These are phyloP conservation scores for Solanum etuberosum DNA, from an alignment of 257 asterid genomes.

Conservation along the genomic window DNA sequence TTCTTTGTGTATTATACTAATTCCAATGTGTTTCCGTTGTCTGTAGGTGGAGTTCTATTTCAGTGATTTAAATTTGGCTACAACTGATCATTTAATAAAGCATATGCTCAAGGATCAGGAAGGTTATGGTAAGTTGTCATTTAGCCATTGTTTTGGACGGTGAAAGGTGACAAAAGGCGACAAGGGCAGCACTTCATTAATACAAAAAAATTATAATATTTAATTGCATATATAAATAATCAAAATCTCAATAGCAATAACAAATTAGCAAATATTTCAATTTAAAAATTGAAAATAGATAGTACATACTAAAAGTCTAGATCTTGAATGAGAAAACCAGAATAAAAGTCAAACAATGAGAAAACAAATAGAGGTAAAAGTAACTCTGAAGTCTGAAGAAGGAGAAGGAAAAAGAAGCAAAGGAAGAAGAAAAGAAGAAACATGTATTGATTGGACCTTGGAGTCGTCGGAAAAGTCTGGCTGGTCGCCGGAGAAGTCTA, in stretches of 20 bases:
- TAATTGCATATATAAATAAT: neutral
- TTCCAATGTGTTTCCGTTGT: neutral
- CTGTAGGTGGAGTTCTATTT: conserved; percentile 84
- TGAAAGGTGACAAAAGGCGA: neutral
- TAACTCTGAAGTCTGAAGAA: neutral
- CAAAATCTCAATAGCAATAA: neutral
- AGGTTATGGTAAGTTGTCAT: conserved; percentile 60
- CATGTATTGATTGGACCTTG: neutral
- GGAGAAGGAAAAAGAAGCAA: neutral
- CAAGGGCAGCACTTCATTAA: neutral
- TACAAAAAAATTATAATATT: too few relatives aligned
- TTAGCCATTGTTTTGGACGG: neutral
- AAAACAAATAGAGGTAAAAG: neutral
- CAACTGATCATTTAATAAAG: conserved; percentile 67
- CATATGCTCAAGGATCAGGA: conserved; percentile 68
- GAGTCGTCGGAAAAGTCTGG: neutral
- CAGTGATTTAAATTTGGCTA: conserved; percentile 86
- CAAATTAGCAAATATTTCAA: neutral
- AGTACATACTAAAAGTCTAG: neutral
- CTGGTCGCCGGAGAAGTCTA: neutral
- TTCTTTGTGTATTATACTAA: neutral
- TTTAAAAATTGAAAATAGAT: neutral
- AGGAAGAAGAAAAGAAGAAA: neutral
- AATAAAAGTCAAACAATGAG: neutral
- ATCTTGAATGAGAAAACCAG: neutral